Conservation (phyloP, 208 protist species). For the Crithidia acanthocephali region DNA sequence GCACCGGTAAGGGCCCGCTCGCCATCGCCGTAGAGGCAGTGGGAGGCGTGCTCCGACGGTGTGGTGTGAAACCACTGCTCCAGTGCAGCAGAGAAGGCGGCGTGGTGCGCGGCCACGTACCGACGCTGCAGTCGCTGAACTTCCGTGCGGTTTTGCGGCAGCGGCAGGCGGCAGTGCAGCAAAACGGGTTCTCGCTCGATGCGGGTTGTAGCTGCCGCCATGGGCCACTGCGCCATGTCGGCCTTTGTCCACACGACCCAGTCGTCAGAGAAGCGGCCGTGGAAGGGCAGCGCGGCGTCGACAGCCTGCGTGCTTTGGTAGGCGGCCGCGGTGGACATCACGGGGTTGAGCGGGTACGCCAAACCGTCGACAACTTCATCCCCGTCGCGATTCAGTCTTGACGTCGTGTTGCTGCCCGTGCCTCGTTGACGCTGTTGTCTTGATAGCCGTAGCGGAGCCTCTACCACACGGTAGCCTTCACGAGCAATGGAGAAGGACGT, state of each 20-base stretch:
- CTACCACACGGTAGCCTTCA: constrained; percentile 34
- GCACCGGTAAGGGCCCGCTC: constrained; percentile 55
- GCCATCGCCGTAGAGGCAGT: constrained; percentile 80
- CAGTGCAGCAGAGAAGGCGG: constrained; percentile 34
- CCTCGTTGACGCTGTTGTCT: neutral
- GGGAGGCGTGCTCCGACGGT: constrained; percentile 13
- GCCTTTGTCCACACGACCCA: constrained; percentile 78
- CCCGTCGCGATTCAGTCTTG: neutral
- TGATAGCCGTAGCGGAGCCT: neutral
- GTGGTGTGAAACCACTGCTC: constrained; percentile 47
- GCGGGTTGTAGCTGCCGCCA: neutral
- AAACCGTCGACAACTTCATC: neutral
- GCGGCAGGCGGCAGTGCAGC: constrained; percentile 85
- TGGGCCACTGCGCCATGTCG: constrained; percentile 1
- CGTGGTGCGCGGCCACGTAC: constrained; percentile 37
- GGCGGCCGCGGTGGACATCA: constrained; percentile 9
- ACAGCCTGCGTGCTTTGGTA: constrained; percentile 2
- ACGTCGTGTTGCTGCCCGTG: neutral
- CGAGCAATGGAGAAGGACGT: constrained; percentile 30
- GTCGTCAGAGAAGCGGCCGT: constrained; percentile 60
- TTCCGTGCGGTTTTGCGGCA: constrained; percentile 39
- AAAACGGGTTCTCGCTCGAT: constrained; percentile 22
- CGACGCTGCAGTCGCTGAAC: constrained; percentile 30
- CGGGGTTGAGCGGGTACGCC: constrained; percentile 15
- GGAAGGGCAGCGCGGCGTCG: constrained; percentile 34